Percentiles rank a stretch among this genome's conserved stretches.
phyloP scores from a whole-genome alignment of 2,329 filamentous ascomycete species.

The Kalaharituber pfeilii region DNA sequence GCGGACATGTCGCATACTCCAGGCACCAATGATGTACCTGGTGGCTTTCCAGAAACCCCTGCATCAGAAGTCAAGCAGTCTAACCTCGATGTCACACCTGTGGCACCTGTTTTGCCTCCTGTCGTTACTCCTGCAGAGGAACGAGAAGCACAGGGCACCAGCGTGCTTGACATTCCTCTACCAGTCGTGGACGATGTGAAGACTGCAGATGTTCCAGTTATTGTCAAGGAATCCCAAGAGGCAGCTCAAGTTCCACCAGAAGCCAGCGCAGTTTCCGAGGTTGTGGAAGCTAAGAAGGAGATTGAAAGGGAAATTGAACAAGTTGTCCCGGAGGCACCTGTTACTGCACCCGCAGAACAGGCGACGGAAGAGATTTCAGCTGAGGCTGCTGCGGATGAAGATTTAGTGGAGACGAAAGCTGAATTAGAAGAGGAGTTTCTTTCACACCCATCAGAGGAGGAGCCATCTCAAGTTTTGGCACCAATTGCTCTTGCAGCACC shows the following conservation, averaged over 20 bases:
- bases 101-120: too few species aligned
- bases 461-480: too few species aligned
- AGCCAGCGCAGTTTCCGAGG: slow-evolving; percentile 45
- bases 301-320: slow-evolving; percentile 54
- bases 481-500: too few species aligned
- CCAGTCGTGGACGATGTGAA: slow-evolving; percentile 42
- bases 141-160: too few species aligned
- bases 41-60: slow-evolving; percentile 58
- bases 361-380: background rate
- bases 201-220: slow-evolving; percentile 34
- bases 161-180: slow-evolving; percentile 43
- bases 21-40: slow-evolving; percentile 35
- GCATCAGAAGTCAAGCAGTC: slow-evolving; percentile 31
- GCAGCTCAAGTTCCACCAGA: slow-evolving; percentile 48
- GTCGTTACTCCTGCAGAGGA: too few species aligned
- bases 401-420: too few species aligned
- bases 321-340: slow-evolving; percentile 43
- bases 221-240: slow-evolving; percentile 56
- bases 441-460: too few species aligned
- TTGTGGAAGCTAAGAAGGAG: slow-evolving; percentile 52
- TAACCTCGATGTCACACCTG: slow-evolving; percentile 23
- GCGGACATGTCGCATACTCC: slow-evolving; percentile 44
- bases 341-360: background rate
- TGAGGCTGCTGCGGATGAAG: too few species aligned
- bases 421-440: too few species aligned